Evolutionary conservation across 2,329 filamentous ascomycete species (phyloP).

Genomic region (Penicillium sp.): DNA sequence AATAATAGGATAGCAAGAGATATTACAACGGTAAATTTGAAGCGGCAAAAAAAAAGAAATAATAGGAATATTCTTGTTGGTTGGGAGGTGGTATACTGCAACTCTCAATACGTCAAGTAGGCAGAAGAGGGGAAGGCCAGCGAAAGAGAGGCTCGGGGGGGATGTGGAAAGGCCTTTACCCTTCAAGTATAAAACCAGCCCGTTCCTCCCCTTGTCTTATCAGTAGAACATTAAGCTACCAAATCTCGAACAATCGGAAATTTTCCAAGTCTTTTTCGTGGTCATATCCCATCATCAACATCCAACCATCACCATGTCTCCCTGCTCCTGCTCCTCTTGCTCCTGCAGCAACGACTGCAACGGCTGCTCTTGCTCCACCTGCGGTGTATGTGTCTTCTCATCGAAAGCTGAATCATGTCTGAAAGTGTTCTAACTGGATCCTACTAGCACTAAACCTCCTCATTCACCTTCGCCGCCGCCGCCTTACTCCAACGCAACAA

Average conservation of each 20-base stretch:
- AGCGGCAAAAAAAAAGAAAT: background rate
- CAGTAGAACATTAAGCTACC: background rate
- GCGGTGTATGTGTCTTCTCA: conserved; percentile 37
- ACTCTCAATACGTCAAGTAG: background rate
- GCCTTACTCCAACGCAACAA: conserved; percentile 28
- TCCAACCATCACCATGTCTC: conserved; percentile 41
- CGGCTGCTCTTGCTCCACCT: conserved; percentile 44
- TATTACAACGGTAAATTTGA: background rate
- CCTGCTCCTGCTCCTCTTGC: conserved; percentile 48
- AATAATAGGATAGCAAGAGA: background rate
- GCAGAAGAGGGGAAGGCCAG: conserved; percentile 5
- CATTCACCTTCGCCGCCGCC: conserved; percentile 21
- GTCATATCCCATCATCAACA: conserved; percentile 16
- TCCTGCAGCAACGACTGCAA: conserved; percentile 42
- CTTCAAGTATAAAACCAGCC: conserved; percentile 26
- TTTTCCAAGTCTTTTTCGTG: conserved; percentile 16
- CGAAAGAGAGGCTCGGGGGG: conserved; percentile 2
- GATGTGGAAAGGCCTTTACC: background rate
- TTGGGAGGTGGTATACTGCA: background rate
- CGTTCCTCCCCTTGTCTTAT: conserved; percentile 6
- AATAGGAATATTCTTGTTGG: background rate
- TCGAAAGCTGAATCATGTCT: background rate
- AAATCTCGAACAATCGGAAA: background rate
- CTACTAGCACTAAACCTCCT: conserved; percentile 30
- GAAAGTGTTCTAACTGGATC: conserved; percentile 20